Evolutionary conservation across 1,139 yeast species (phyloP), one percentile per base, ranked within the genome.

Genomic region (Ogataea hybrid): DNA sequence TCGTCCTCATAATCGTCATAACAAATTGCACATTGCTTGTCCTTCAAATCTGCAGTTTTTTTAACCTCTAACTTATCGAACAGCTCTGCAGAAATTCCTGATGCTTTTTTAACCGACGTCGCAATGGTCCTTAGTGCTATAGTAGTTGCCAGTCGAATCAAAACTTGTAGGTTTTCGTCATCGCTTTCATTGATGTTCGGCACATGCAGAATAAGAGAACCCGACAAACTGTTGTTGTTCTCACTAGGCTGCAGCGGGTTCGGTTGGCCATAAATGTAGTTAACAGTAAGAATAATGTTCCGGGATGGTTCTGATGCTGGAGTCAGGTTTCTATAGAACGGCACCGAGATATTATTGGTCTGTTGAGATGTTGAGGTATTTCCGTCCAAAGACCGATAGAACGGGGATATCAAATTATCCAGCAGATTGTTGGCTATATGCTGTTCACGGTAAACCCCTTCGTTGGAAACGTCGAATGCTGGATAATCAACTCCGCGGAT

Each of bases 71-170:
- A 43, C 5, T 70, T 64, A 25, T 74, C 72, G 59, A 83, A 82
- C 28, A 67, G 69, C 20, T 73, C 74, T 18, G 70, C 59, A 0
- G 82, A 67, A 4, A 81, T 68, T 7, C 88, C 86, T 3, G 56
- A 42, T 25, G 70, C 66, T 46, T 71, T 58, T 62, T 65, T 54
- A 57, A 67, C 54, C 29, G 65, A 70, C 31, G 73, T 71, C 5
- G 77, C 67, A 23, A 81, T 75, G 15, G 86, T 77, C 27, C 81
- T 67, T 55, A 81, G 71, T 0, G 89, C 89, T 65, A 83, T 73
- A 37, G 79, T 80, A 0, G 89, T 81, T 1, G 89, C 89, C 44
- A 82, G 63, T 25, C 83, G 68, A 10, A 83, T 77, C 45, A 83
- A 71, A 44, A 74, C 79, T 54, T 75, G 79, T 27, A 77, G 68